Conservation (phyloP, 176 grass and related monocot species). For the Lolium rigidum region DNA sequence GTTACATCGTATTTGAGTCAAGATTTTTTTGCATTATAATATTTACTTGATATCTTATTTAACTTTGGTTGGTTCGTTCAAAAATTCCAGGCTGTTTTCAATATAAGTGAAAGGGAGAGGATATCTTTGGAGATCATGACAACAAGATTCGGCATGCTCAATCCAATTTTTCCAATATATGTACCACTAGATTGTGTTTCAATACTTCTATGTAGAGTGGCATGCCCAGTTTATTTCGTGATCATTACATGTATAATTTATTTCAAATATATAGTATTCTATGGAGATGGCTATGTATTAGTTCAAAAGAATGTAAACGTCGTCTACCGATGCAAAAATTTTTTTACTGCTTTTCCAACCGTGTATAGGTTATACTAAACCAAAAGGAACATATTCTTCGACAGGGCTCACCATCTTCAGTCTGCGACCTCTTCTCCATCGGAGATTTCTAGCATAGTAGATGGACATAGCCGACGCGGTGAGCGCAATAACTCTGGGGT, state of each 20-base stretch:
- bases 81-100: not conserved
- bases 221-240: not conserved
- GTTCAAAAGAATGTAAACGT: not conserved
- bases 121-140: not conserved
- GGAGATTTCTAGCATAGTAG: no score
- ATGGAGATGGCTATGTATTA: not conserved
- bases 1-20: not conserved
- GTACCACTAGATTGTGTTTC: not conserved
- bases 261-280: not conserved
- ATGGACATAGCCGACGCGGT: no score
- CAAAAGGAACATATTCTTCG: no score
- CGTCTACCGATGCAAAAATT: no score
- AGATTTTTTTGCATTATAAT: not conserved
- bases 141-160: not conserved
- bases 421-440: no score
- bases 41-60: not conserved
- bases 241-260: not conserved
- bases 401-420: no score
- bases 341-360: no score
- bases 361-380: no score
- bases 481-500: no score
- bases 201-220: not conserved
- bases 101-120: not conserved
- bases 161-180: not conserved
- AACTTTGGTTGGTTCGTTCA: not conserved